Evolutionary conservation across 129 eudicot species (phyloP).

Genomic region (Solidago caesia): DNA sequence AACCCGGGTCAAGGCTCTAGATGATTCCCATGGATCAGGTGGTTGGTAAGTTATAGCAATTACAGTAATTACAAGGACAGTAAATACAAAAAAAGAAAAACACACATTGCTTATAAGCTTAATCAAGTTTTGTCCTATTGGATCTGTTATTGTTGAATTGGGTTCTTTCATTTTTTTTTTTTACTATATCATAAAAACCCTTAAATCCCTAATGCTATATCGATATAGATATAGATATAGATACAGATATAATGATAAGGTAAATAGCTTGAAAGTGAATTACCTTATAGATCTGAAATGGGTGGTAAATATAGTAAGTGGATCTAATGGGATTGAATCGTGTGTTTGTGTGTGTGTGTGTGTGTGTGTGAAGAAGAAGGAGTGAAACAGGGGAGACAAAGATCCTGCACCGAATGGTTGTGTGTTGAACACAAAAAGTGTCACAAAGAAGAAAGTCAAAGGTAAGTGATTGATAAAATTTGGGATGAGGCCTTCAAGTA

Average conservation of each 20-base stretch:
- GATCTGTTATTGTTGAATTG: constrained; percentile 58
- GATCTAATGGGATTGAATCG: constrained; percentile 23
- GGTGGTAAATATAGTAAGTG: not conserved
- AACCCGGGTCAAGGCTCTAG: constrained; percentile 78
- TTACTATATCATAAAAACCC: constrained; percentile 24
- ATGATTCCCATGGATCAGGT: constrained; percentile 98
- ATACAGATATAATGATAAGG: too few species aligned
- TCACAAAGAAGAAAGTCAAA: constrained; percentile 20
- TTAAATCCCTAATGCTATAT: constrained; percentile 11
- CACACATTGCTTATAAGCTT: constrained; percentile 93
- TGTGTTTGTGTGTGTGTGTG: not conserved
- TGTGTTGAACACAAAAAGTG: constrained; percentile 18
- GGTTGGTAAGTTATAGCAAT: constrained; percentile 96
- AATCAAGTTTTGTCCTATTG: constrained; percentile 85
- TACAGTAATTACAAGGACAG: constrained; percentile 78
- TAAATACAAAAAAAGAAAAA: constrained; percentile 87
- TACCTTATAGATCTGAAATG: constrained; percentile 28
- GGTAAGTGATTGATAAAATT: constrained; percentile 31
- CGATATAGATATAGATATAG: too few species aligned
- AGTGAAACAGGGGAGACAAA: constrained; percentile 14
- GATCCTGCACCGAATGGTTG: constrained; percentile 26
- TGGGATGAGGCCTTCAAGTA: not conserved
- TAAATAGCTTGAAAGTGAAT: constrained; percentile 6
- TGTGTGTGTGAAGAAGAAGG: not conserved
- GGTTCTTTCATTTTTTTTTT: constrained; percentile 65